Conservation (phyloP, 2,329 filamentous ascomycete genomes). For the Hysterium pulicare region DNA sequence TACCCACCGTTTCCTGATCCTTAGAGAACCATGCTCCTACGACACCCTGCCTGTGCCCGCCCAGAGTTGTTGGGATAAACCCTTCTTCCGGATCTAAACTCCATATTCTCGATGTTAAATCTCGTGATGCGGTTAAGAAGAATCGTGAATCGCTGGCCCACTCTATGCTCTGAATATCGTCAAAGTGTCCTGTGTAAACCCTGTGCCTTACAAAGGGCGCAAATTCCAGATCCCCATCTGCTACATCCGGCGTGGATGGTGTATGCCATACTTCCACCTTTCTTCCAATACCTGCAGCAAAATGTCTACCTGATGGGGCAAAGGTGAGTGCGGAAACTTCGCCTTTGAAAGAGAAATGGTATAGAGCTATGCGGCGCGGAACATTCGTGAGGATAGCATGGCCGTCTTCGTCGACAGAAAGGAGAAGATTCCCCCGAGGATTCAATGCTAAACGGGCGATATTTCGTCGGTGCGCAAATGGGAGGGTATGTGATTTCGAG, state of each 20-base stretch:
- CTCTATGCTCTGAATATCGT: constrained; percentile 78
- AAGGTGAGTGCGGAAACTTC: constrained; percentile 81
- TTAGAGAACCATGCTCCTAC: constrained; percentile 96
- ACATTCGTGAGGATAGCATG: constrained; percentile 92
- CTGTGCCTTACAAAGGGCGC: constrained; percentile 90
- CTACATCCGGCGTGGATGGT: constrained; percentile 80
- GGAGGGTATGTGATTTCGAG: constrained; percentile 83
- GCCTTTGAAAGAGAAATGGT: constrained; percentile 93
- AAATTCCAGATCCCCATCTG: constrained; percentile 84
- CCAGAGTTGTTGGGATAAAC: constrained; percentile 84
- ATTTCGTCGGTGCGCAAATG: constrained; percentile 91
- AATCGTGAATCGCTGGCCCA: constrained; percentile 97
- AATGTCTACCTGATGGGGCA: constrained; percentile 85
- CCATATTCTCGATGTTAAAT: constrained; percentile 92
- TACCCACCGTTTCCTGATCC: constrained; percentile 72
- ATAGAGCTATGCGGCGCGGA: constrained; percentile 77
- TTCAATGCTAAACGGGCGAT: constrained; percentile 85
- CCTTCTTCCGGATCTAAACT: constrained; percentile 82
- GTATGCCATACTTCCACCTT: constrained; percentile 96
- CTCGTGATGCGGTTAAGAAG: constrained; percentile 87
- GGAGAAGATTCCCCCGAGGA: constrained; percentile 84
- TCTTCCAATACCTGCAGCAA: constrained; percentile 82
- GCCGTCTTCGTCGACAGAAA: constrained; percentile 92
- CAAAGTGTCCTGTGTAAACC: constrained; percentile 83
- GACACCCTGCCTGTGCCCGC: constrained; percentile 86